Evolutionary conservation across 495 filamentous ascomycete genomes (phyloP).

Genomic region (Chlorociboria aeruginascens): DNA sequence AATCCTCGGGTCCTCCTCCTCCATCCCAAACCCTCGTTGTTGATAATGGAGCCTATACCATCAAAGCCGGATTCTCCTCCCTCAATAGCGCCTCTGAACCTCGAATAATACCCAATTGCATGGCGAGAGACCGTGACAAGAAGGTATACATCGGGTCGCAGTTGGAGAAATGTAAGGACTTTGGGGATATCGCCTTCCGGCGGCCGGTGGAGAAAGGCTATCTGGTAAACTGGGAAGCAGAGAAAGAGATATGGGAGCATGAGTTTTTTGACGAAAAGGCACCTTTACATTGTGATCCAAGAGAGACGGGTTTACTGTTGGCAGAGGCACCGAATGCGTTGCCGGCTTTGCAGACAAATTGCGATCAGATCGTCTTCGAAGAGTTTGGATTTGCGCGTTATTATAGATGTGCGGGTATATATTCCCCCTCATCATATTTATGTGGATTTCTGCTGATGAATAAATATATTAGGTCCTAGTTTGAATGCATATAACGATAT

Average conservation of each 20-base stretch:
- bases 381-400: conserved; percentile 93
- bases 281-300: conserved; percentile 56
- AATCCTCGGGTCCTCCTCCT: conserved; percentile 25
- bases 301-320: conserved; percentile 69
- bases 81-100: conserved; percentile 6
- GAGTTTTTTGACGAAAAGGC: conserved; percentile 72
- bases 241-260: conserved; percentile 93
- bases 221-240: conserved; percentile 90
- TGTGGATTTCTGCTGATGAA: neutral
- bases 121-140: conserved; percentile 71
- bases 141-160: conserved; percentile 70
- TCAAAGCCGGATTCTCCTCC: conserved; percentile 78
- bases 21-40: conserved; percentile 68
- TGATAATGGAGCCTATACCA: conserved; percentile 88
- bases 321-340: conserved; percentile 88
- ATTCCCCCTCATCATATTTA: neutral
- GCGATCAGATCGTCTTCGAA: conserved; percentile 95
- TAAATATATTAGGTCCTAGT: conserved; percentile 30
- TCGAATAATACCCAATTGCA: conserved; percentile 69
- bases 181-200: conserved; percentile 78
- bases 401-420: conserved; percentile 57
- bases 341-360: conserved; percentile 68
- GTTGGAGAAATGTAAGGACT: conserved; percentile 71
- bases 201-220: conserved; percentile 93
- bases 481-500: conserved; percentile 82